Conservation (phyloP, 208 protist species). For the Trypanosoma caninum region DNA sequence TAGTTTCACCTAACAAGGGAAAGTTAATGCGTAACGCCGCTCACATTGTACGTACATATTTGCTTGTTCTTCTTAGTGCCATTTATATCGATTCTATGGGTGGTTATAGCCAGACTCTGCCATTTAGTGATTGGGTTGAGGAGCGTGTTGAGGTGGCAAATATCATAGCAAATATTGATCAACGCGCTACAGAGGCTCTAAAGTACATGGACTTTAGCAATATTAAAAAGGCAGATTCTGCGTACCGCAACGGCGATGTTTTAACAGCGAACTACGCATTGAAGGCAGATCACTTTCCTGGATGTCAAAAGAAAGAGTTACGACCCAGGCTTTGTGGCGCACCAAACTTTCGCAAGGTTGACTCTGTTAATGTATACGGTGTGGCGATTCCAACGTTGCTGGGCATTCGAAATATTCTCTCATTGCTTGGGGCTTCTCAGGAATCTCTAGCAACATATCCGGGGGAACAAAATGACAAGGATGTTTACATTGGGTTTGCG, state of each 20-base stretch:
- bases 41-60: conserved; percentile 65
- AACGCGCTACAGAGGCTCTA: conserved; percentile 57
- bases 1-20: conserved; percentile 40
- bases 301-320: conserved; percentile 86
- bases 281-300: conserved; percentile 90
- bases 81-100: conserved; percentile 75
- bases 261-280: conserved; percentile 85
- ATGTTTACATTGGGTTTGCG: conserved; percentile 75
- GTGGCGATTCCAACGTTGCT: conserved; percentile 81
- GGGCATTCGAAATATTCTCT: conserved; percentile 86
- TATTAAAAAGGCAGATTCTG: conserved; percentile 71
- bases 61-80: conserved; percentile 74
- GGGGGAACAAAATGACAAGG: conserved; percentile 71
- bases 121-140: conserved; percentile 73
- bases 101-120: conserved; percentile 27
- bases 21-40: conserved; percentile 56
- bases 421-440: conserved; percentile 70
- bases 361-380: conserved; percentile 82
- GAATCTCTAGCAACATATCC: conserved; percentile 68
- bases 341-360: conserved; percentile 86
- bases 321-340: conserved; percentile 78
- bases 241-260: conserved; percentile 70
- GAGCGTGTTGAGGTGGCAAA: conserved; percentile 64
- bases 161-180: conserved; percentile 72
- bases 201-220: conserved; percentile 66